phyloP scores from a whole-genome alignment of 495 filamentous ascomycete species.

The Hapsidospora chrysogenum region DNA sequence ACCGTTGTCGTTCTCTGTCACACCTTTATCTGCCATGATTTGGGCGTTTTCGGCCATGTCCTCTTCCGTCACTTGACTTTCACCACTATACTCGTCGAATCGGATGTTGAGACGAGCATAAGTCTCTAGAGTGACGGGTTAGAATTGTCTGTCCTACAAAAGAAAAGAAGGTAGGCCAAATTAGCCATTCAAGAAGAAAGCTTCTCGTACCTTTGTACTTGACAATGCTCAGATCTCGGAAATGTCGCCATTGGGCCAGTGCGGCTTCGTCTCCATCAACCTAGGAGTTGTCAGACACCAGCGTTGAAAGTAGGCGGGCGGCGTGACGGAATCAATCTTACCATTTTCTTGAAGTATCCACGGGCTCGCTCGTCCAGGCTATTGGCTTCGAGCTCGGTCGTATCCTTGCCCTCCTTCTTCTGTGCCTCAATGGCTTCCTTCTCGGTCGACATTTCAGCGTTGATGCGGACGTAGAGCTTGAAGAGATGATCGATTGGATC shows the following conservation, averaged over 20 bases:
- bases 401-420: slow-evolving; percentile 33
- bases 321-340: background rate
- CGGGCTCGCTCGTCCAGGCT: slow-evolving; percentile 46
- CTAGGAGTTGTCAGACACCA: too few relatives aligned
- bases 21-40: slow-evolving; percentile 50
- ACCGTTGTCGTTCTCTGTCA: slow-evolving; percentile 72
- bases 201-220: slow-evolving; percentile 44
- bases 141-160: too few relatives aligned
- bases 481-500: slow-evolving; percentile 51
- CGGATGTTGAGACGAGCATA: slow-evolving; percentile 79
- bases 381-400: slow-evolving; percentile 27
- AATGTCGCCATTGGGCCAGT: slow-evolving; percentile 67
- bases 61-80: slow-evolving; percentile 76
- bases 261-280: slow-evolving; percentile 63
- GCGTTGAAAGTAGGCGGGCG: too few relatives aligned
- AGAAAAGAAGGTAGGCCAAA: too few relatives aligned
- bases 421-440: slow-evolving; percentile 31
- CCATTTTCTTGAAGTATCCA: slow-evolving; percentile 81
- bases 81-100: slow-evolving; percentile 67
- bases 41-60: slow-evolving; percentile 55
- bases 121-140: slow-evolving; percentile 36
- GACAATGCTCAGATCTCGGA: slow-evolving; percentile 77
- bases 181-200: too few relatives aligned
- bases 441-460: slow-evolving; percentile 35
- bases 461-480: slow-evolving; percentile 47